A percentile compares a stretch with the other conserved stretches of the same genome.
Evolutionary conservation across 2,329 filamentous ascomycete species (phyloP).

Genomic region (Penicillium sp.): DNA sequence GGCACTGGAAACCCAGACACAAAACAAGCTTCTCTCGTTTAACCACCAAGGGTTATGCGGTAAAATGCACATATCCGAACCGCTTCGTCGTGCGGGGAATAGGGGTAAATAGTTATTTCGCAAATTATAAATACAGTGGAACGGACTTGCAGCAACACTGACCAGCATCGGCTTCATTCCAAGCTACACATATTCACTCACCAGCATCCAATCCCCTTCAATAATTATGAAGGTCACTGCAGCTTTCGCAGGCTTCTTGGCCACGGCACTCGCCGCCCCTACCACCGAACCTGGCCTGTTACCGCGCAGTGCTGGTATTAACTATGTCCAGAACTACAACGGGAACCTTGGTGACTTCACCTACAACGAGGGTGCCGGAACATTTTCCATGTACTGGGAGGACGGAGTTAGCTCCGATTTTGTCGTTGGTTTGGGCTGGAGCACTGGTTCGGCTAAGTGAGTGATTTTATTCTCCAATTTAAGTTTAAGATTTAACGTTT

Average conservation of each 20-base stretch:
- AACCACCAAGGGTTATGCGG: neutral
- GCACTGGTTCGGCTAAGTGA: slow-evolving; percentile 7
- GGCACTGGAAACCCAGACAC: neutral
- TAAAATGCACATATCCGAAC: neutral
- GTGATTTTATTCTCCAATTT: neutral
- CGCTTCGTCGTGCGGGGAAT: slow-evolving; percentile 2
- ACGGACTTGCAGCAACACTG: neutral
- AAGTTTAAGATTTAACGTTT: slow-evolving; percentile 1
- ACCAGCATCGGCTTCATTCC: slow-evolving; percentile 2
- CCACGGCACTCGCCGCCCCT: slow-evolving; percentile 7
- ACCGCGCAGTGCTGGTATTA: slow-evolving; percentile 4
- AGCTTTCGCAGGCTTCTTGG: slow-evolving; percentile 6
- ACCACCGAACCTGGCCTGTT: slow-evolving; percentile 1
- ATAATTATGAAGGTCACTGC: slow-evolving; percentile 10
- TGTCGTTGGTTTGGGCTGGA: slow-evolving; percentile 11
- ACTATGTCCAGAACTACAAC: slow-evolving; percentile 14
- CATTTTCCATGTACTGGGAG: slow-evolving; percentile 13
- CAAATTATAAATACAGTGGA: slow-evolving; percentile 6
- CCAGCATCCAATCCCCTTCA: slow-evolving; percentile 1
- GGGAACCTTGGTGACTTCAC: slow-evolving; percentile 12
- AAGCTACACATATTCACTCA: slow-evolving; percentile 1
- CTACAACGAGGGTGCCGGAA: slow-evolving; percentile 10
- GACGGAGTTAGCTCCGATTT: slow-evolving; percentile 9
- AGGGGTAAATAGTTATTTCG: slow-evolving; percentile 5
- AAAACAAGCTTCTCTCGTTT: neutral